phyloP scores from a whole-genome alignment of 1,139 yeast species.

The Blastobotrys proliferans region DNA sequence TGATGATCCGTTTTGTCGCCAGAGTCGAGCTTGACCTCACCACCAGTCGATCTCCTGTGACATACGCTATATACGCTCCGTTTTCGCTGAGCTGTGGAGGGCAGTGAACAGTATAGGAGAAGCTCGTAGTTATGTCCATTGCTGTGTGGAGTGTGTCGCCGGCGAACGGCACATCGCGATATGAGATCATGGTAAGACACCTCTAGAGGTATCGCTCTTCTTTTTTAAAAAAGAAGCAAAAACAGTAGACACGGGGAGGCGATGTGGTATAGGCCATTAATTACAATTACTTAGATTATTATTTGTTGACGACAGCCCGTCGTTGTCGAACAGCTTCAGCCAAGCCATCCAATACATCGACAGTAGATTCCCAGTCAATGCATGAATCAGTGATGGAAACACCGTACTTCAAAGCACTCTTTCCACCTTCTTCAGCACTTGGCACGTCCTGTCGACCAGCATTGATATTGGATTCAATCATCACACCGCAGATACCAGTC shows the following conservation, averaged over 20 bases:
- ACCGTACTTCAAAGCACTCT: slow-evolving; percentile 74
- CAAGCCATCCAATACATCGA: slow-evolving; percentile 60
- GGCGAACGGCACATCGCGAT: neutral
- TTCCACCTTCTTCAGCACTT: slow-evolving; percentile 62
- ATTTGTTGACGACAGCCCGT: slow-evolving; percentile 42
- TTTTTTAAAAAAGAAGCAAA: neutral
- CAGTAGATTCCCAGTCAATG: slow-evolving; percentile 85
- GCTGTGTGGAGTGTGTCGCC: neutral
- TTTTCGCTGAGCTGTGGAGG: slow-evolving; percentile 21
- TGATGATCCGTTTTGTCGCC: slow-evolving; percentile 22
- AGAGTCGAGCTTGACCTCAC: slow-evolving; percentile 20
- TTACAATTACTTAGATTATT: neutral
- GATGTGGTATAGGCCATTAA: neutral
- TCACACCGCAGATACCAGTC: slow-evolving; percentile 77
- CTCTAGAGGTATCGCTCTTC: neutral
- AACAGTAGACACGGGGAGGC: neutral
- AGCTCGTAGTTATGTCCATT: slow-evolving; percentile 16
- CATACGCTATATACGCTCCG: slow-evolving; percentile 24
- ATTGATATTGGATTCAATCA: slow-evolving; percentile 88
- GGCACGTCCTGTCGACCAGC: slow-evolving; percentile 95
- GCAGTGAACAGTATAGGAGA: slow-evolving; percentile 16
- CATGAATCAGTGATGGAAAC: slow-evolving; percentile 97
- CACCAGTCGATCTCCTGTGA: slow-evolving; percentile 22
- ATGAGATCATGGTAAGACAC: neutral
- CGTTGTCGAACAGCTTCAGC: slow-evolving; percentile 78